Evolutionary conservation across 352 stramenopile genomes (phyloP).

Genomic region (Ophiocytium majus): DNA sequence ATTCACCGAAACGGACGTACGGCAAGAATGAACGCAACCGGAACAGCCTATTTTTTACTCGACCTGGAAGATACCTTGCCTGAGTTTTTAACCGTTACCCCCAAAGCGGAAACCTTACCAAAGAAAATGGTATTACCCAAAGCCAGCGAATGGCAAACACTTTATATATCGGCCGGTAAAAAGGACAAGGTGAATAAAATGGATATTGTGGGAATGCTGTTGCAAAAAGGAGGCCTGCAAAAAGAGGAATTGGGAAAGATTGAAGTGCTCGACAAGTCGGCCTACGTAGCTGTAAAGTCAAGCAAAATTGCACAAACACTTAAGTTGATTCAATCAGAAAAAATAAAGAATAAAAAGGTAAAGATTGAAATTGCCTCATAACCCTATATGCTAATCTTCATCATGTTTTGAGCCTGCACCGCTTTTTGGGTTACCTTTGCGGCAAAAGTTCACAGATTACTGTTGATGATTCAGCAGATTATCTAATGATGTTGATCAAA

Average conservation of each 20-base stretch:
- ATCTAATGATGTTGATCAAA: no score
- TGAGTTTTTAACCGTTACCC: background rate
- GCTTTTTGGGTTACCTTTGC: no score
- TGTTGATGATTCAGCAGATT: no score
- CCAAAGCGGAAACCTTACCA: background rate
- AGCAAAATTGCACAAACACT: background rate
- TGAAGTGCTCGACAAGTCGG: background rate
- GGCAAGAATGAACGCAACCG: background rate
- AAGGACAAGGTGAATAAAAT: constrained; percentile 17
- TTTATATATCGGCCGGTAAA: constrained; percentile 1
- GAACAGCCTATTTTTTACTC: constrained; percentile 15
- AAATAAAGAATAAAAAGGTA: constrained; percentile 14
- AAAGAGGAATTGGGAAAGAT: constrained; percentile 15
- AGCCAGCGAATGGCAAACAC: constrained; percentile 3
- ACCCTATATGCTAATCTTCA: no score
- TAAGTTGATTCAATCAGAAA: background rate
- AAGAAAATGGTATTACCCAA: constrained; percentile 14
- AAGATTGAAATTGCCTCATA: background rate
- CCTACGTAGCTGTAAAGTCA: constrained; percentile 5
- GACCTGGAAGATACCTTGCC: background rate
- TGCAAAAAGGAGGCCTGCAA: background rate
- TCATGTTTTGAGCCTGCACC: no score
- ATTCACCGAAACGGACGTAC: background rate
- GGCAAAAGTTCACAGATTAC: no score
- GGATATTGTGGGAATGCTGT: constrained; percentile 12